A percentile compares a stretch with the other conserved stretches of the same genome.
phyloP scores from a whole-genome alignment of 495 filamentous ascomycete species.

The Podospora fimiseda region DNA sequence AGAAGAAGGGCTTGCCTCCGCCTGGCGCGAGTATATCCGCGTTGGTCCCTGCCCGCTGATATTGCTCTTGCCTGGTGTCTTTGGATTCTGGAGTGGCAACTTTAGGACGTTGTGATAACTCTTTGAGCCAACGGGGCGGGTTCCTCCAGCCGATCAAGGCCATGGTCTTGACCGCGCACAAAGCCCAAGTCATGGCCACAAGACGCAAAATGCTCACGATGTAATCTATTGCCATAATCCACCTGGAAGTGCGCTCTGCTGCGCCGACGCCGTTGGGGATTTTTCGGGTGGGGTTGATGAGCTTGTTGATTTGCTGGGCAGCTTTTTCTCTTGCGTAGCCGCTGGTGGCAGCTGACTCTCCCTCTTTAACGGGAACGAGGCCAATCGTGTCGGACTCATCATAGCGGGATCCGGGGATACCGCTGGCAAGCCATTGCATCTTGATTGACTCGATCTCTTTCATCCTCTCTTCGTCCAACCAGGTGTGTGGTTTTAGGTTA shows the following conservation, averaged over 20 bases:
- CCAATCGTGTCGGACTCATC: slow-evolving; percentile 48
- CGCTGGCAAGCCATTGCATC: slow-evolving; percentile 43
- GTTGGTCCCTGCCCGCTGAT: neutral
- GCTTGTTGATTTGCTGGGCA: slow-evolving; percentile 46
- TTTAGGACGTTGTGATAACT: slow-evolving; percentile 42
- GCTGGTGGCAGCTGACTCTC: slow-evolving; percentile 35
- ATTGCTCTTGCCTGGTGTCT: slow-evolving; percentile 32
- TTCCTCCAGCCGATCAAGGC: slow-evolving; percentile 53
- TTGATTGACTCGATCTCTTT: slow-evolving; percentile 55
- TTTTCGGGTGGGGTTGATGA: slow-evolving; percentile 26
- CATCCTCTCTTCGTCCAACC: slow-evolving; percentile 81
- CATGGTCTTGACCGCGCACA: slow-evolving; percentile 49
- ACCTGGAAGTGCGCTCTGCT: slow-evolving; percentile 63
- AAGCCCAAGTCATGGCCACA: slow-evolving; percentile 51
- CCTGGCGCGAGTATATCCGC: slow-evolving; percentile 16
- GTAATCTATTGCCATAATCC: slow-evolving; percentile 67
- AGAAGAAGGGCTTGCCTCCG: slow-evolving; percentile 48
- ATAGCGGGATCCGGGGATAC: slow-evolving; percentile 37
- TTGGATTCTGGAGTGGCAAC: slow-evolving; percentile 26
- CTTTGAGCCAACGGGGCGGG: slow-evolving; percentile 58
- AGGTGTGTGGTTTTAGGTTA: slow-evolving; percentile 70
- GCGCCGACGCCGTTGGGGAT: slow-evolving; percentile 66
- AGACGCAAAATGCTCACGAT: slow-evolving; percentile 66
- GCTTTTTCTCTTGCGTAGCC: slow-evolving; percentile 68
- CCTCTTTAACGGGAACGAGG: slow-evolving; percentile 42